phyloP scores from a whole-genome alignment of 345 rosid genomes.

The Moricandia moricandioides region DNA sequence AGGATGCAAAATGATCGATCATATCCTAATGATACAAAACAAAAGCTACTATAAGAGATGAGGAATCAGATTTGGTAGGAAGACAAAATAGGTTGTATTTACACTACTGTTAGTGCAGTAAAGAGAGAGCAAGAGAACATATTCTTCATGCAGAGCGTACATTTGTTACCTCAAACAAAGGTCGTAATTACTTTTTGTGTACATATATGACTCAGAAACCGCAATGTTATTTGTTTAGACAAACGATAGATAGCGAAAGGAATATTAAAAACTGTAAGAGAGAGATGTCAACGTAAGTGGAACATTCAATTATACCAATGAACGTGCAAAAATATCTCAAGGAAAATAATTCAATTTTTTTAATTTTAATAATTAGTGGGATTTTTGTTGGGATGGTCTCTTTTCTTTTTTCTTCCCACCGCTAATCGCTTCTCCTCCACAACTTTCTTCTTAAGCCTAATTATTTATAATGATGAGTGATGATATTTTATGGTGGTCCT shows the following conservation, averaged over 20 bases:
- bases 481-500: constrained; percentile 19
- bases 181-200: constrained; percentile 26
- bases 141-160: constrained; percentile 17
- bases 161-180: constrained; percentile 10
- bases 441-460: not conserved
- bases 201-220: constrained; percentile 31
- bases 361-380: too few relatives aligned
- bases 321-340: constrained; percentile 22
- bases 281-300: constrained; percentile 36
- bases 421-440: constrained; percentile 28
- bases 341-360: too few relatives aligned
- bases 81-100: constrained; percentile 22
- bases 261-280: not conserved
- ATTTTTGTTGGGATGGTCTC: constrained; percentile 2
- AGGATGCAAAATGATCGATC: constrained; percentile 4
- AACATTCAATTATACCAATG: constrained; percentile 6
- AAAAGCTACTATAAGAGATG: not conserved
- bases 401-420: constrained; percentile 24
- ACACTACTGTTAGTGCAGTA: not conserved
- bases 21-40: too few relatives aligned
- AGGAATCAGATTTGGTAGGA: constrained; percentile 30
- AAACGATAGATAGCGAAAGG: constrained; percentile 31
- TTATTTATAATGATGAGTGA: constrained; percentile 26
- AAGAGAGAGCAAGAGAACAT: constrained; percentile 21
- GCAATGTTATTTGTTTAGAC: constrained; percentile 21